Conservation (phyloP, 805 yeast species). For the Suhomyces emberorum region DNA sequence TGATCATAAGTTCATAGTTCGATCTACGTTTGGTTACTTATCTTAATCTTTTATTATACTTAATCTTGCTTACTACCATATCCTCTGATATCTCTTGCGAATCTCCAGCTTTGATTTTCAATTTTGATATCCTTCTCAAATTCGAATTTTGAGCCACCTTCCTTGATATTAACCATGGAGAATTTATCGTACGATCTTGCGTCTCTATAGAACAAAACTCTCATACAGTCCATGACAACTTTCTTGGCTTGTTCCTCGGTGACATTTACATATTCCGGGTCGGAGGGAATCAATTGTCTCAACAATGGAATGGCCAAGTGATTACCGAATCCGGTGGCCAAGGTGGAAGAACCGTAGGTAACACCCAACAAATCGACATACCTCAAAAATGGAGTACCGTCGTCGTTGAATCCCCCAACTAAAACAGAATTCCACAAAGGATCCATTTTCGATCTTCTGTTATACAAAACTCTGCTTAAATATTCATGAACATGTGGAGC, state of each 20-base stretch:
- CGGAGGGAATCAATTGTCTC: constrained; percentile 78
- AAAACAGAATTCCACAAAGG: constrained; percentile 94
- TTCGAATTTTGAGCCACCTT: constrained; percentile 46
- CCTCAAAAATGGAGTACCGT: constrained; percentile 63
- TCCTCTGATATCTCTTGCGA: constrained; percentile 85
- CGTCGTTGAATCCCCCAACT: constrained; percentile 84
- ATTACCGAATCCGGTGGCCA: constrained; percentile 96
- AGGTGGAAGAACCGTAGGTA: constrained; percentile 78
- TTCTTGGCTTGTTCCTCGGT: constrained; percentile 72
- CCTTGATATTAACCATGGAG: constrained; percentile 66
- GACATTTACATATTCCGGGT: constrained; percentile 67
- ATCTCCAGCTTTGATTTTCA: constrained; percentile 81
- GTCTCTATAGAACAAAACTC: constrained; percentile 91
- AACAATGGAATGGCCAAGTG: constrained; percentile 90
- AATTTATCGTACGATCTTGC: constrained; percentile 90
- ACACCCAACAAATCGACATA: constrained; percentile 93
- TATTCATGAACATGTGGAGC: constrained; percentile 91
- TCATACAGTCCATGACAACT: constrained; percentile 84
- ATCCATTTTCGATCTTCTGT: constrained; percentile 87
- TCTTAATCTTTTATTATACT: constrained; percentile 3
- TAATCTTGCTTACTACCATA: constrained; percentile 70
- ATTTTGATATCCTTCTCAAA: constrained; percentile 66
- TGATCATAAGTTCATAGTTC: no score
- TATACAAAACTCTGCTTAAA: constrained; percentile 77
- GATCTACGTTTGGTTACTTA: background rate